These are phyloP conservation scores for Fusarium sp. DNA, from an alignment of 2,329 filamentous ascomycete species.

Conservation along the genomic window DNA sequence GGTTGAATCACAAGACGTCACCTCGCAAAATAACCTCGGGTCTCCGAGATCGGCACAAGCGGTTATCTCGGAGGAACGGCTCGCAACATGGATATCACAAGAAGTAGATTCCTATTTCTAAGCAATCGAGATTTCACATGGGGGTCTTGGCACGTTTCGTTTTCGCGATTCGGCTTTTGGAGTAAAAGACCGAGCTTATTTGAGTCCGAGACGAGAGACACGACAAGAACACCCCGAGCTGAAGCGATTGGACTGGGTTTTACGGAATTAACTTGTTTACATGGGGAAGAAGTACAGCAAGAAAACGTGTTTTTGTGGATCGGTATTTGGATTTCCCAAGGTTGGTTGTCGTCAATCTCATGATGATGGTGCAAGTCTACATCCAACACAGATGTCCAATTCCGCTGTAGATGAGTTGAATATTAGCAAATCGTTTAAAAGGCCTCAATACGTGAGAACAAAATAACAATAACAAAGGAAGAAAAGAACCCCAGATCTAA, in stretches of 20 bases:
- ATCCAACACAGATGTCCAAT: not conserved
- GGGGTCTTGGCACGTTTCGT: not conserved
- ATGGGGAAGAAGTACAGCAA: not conserved
- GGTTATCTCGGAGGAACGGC: constrained; percentile 18
- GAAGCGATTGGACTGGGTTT: not conserved
- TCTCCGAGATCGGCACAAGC: constrained; percentile 28
- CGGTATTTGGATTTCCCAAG: not conserved
- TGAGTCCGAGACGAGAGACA: not conserved
- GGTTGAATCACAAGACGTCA: not conserved
- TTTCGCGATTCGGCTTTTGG: constrained; percentile 20
- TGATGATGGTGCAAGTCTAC: constrained; percentile 1
- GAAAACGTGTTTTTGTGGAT: not conserved
- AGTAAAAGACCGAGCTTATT: constrained; percentile 10
- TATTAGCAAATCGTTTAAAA: not conserved
- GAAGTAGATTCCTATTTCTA: not conserved
- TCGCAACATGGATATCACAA: not conserved
- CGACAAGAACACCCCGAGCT: not conserved
- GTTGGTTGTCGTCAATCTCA: not conserved
- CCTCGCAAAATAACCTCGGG: constrained; percentile 3
- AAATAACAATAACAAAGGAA: not conserved
- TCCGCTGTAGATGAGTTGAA: not conserved
- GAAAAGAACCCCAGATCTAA: not conserved
- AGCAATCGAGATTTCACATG: constrained; percentile 1
- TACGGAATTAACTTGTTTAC: not conserved
- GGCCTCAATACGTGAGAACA: not conserved